Evolutionary conservation across 2,329 filamentous ascomycete species (phyloP), one percentile per base, ranked within the genome.

Genomic region (Aspergillus terreus): DNA sequence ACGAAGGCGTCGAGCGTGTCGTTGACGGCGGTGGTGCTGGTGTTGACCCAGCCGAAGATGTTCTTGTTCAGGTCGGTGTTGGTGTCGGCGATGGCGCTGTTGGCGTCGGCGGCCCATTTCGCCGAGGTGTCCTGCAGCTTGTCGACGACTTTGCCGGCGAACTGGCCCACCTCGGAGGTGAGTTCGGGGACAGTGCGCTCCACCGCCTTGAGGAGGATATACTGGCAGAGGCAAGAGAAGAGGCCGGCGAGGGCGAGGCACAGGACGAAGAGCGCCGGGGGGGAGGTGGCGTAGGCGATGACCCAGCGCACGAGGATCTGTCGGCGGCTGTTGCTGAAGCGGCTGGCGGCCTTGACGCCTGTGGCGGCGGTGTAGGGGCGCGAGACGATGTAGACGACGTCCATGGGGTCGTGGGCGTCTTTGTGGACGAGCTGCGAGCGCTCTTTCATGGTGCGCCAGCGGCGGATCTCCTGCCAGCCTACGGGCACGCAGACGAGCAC

Each of bases 351-450:
- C 71, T 82, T 86, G 67, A 96, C 81, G 38, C 92, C 92, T 25
- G 81, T 74, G 2, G 79, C 79, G 1, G 90, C 83, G 1, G 90
- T 89, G 61, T 86, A 83, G 1, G 92, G 91, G 19, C 90, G 83
- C 32, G 90, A 92, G 30, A 87, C 84, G 59, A 96, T 87, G 72
- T 96, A 95, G 40, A 95, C 83, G 33, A 92, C 84, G 66, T 97
- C 92, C 79, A 96, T 84, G 1, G 87, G 82, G 63, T 97, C 91
- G 65, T 85, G 84, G 27, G 83, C 81, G 50, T 86, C 77, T 58
- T 81, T 76, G 43, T 79, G 76, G 59, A 95, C 80, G 30, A 91
- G 76, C 50, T 78, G 75, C 19, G 88, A 82, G 52, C 86, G 85
- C 58, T 85, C 77, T 68, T 86, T 82, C 78, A 91, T 88, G 30